phyloP scores from a whole-genome alignment of 345 rosid species.

The Eucalyptus pauciflora region DNA sequence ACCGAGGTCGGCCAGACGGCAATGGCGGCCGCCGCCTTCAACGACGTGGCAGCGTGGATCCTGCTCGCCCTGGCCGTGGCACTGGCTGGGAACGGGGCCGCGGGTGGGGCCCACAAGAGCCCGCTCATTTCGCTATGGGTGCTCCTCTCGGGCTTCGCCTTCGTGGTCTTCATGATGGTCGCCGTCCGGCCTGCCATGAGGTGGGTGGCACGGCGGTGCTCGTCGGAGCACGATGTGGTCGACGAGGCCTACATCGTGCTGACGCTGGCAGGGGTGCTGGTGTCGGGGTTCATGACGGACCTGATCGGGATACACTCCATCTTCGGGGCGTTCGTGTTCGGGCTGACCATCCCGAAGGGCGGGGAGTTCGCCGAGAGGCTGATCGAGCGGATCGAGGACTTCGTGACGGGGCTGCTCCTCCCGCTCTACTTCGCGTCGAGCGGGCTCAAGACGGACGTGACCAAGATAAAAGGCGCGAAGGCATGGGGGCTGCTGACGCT shows the following conservation, averaged over 20 bases:
- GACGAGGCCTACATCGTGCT: slow-evolving; percentile 66
- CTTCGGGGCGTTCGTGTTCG: slow-evolving; percentile 79
- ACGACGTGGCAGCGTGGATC: slow-evolving; percentile 86
- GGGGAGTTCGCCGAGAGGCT: slow-evolving; percentile 67
- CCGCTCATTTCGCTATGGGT: slow-evolving; percentile 70
- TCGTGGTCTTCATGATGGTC: slow-evolving; percentile 52
- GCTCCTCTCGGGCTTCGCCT: slow-evolving; percentile 46
- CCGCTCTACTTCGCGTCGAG: slow-evolving; percentile 92
- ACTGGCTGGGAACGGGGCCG: slow-evolving; percentile 37
- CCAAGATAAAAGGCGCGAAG: slow-evolving; percentile 39
- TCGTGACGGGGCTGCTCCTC: slow-evolving; percentile 66
- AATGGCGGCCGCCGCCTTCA: slow-evolving; percentile 91
- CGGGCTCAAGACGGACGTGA: slow-evolving; percentile 70
- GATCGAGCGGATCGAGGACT: slow-evolving; percentile 78
- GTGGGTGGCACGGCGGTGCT: slow-evolving; percentile 54
- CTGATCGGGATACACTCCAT: slow-evolving; percentile 76
- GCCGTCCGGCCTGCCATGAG: slow-evolving; percentile 64
- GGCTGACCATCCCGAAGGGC: slow-evolving; percentile 72
- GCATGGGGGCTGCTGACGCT: slow-evolving; percentile 66
- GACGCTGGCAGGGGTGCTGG: slow-evolving; percentile 67
- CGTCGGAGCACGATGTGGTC: slow-evolving; percentile 34
- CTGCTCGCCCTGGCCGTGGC: slow-evolving; percentile 74
- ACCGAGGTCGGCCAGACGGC: slow-evolving; percentile 66
- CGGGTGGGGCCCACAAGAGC: slow-evolving; percentile 32
- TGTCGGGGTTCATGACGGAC: slow-evolving; percentile 63